Percentiles rank a stretch among this genome's conserved stretches.
These are phyloP conservation scores for Neoboletus magnificus DNA, from an alignment of 768 basidiomycete species.

Conservation along the genomic window DNA sequence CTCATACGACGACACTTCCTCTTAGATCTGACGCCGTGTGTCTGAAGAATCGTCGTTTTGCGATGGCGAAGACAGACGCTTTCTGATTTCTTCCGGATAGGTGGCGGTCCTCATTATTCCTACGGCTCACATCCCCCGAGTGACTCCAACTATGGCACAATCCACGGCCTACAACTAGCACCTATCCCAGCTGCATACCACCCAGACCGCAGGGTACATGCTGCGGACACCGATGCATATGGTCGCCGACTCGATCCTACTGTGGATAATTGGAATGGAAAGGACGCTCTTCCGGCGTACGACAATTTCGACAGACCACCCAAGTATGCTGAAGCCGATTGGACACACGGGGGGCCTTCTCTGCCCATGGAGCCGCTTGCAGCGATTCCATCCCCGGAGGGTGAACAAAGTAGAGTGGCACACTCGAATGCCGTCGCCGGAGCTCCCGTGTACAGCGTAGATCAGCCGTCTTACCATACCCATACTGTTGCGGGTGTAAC, in stretches of 20 bases:
- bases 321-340: constrained; percentile 36
- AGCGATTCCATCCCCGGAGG: not conserved
- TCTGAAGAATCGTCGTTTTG: constrained; percentile 20
- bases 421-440: not conserved
- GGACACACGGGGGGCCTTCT: constrained; percentile 1
- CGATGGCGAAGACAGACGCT: constrained; percentile 19
- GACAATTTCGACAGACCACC: constrained; percentile 45
- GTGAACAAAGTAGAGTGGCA: constrained; percentile 1
- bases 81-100: constrained; percentile 21
- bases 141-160: constrained; percentile 1
- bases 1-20: not conserved
- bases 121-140: constrained; percentile 2
- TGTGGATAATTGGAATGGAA: constrained; percentile 36
- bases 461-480: not conserved
- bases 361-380: not conserved
- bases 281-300: constrained; percentile 49
- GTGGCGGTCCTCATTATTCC: not conserved
- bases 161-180: constrained; percentile 16
- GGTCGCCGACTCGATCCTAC: constrained; percentile 37
- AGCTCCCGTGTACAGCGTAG: not conserved
- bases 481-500: not conserved
- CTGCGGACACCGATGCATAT: constrained; percentile 37
- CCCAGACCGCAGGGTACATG: constrained; percentile 26
- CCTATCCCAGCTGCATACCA: constrained; percentile 22
- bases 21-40: not conserved